A percentile compares a stretch with the other conserved stretches of the same genome.
Conservation (phyloP, 768 basidiomycete genomes). For the Phylloporus scabripes region DNA sequence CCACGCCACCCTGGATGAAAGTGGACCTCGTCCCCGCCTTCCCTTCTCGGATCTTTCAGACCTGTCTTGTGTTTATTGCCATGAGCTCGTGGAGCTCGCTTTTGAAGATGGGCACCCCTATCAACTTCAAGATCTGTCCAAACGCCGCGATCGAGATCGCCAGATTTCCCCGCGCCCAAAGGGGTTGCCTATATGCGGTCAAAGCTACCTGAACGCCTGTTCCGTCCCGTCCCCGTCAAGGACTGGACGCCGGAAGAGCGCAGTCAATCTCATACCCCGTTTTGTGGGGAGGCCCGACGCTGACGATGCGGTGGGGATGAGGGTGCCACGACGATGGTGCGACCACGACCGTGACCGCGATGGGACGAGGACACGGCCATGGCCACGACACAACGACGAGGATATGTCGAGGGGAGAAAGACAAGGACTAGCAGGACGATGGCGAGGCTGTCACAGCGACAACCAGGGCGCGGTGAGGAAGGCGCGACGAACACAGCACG, state of each 20-base stretch:
- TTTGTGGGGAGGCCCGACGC: too few species aligned
- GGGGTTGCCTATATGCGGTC: conserved; percentile 32
- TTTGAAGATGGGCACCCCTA: conserved; percentile 42
- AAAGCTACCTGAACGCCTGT: conserved; percentile 40
- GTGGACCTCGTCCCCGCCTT: conserved; percentile 41
- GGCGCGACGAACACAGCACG: too few species aligned
- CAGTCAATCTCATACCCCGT: too few species aligned
- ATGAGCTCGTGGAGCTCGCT: conserved; percentile 39
- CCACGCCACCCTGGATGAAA: conserved; percentile 22
- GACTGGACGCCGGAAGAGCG: conserved; percentile 29
- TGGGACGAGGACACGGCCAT: too few species aligned
- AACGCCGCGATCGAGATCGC: conserved; percentile 22
- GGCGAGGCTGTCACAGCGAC: too few species aligned
- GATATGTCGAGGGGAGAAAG: too few species aligned
- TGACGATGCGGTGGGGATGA: too few species aligned
- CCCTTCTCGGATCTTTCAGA: conserved; percentile 38
- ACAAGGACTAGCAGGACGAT: too few species aligned
- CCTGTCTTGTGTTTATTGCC: conserved; percentile 33
- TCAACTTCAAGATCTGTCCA: conserved; percentile 34
- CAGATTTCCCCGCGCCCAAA: conserved; percentile 42
- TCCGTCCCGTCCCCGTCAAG: conserved; percentile 38
- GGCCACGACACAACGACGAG: too few species aligned
- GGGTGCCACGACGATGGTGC: too few species aligned
- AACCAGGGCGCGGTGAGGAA: too few species aligned
- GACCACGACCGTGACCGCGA: too few species aligned